A percentile compares a stretch with the other conserved stretches of the same genome.
Conservation (phyloP, 139 green algal genomes). For the Chlamydomonas eustigma region DNA sequence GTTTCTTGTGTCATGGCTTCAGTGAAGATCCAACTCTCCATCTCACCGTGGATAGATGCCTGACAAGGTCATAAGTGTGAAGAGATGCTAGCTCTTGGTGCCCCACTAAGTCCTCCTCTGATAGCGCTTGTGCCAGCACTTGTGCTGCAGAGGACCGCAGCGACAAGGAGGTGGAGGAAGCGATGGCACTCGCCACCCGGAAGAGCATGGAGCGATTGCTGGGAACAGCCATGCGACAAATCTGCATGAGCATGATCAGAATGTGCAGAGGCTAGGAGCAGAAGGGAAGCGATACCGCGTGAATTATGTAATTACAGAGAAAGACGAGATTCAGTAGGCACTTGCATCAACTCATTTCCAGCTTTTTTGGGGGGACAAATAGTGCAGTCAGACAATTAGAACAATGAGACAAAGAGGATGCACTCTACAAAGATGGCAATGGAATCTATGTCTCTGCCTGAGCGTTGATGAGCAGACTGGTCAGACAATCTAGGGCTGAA, state of each 20-base stretch:
- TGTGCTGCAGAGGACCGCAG: constrained; percentile 3
- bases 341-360: too few species aligned
- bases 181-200: constrained; percentile 5
- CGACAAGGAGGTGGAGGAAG: background rate
- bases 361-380: too few species aligned
- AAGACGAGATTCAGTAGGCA: too few species aligned
- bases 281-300: too few species aligned
- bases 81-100: background rate
- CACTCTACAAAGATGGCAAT: too few species aligned
- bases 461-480: constrained; percentile 12
- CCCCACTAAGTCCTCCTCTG: constrained; percentile 6
- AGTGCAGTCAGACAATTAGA: too few species aligned
- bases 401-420: too few species aligned
- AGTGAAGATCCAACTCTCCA: too few species aligned
- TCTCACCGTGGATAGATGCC: constrained; percentile 8
- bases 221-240: constrained; percentile 2
- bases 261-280: too few species aligned
- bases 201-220: constrained; percentile 16
- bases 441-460: too few species aligned
- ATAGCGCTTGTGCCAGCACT: constrained; percentile 10
- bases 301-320: too few species aligned
- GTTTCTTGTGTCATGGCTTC: too few species aligned
- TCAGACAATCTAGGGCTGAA: background rate
- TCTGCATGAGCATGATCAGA: background rate
- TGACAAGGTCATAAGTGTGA: constrained; percentile 10